Evolutionary conservation across 1,139 yeast genomes (phyloP), one percentile per base, ranked within the genome.

Genomic region (Zygoascus meyerae): DNA sequence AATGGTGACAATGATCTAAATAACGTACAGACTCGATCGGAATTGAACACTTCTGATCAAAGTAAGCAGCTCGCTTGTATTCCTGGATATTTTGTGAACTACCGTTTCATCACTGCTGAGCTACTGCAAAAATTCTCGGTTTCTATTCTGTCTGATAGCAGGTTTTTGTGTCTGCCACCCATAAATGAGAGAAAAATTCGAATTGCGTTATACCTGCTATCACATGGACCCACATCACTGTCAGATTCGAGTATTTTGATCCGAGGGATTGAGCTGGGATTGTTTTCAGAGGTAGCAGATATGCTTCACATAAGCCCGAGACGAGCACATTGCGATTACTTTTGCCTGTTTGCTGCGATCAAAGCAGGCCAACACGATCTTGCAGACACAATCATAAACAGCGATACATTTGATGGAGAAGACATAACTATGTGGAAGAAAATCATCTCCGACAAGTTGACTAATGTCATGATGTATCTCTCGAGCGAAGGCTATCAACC

Each of bases 21-120:
- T n/a, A n/a, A n/a, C n/a, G n/a, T n/a, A n/a, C n/a, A n/a, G n/a
- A n/a, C n/a, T n/a, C n/a, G n/a, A n/a, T n/a, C n/a, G n/a, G n/a
- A n/a, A n/a, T n/a, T n/a, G n/a, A n/a, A n/a, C n/a, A n/a, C n/a
- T n/a, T n/a, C n/a, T n/a, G n/a, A n/a, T n/a, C n/a, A n/a, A n/a
- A n/a, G n/a, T n/a, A n/a, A n/a, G n/a, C n/a, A n/a, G n/a, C n/a
- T n/a, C n/a, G n/a, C n/a, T n/a, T 39, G 31, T 34, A 9, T 53
- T 16, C 48, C 50, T 6, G 45, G 35, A 3, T 11, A 28, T 28
- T 9, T 48, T 7, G 46, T 52, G 11, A 31, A 14, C 6, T 37
- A 46, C 14, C 15, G 49, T 16, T 54, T 49, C 37, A 50, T 54
- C 7, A 52, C 51, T 16, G 38, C 14, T 7, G 46, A 49, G 32